Evolutionary conservation across 768 basidiomycete genomes (phyloP).

Genomic region (Boletus speciosus): DNA sequence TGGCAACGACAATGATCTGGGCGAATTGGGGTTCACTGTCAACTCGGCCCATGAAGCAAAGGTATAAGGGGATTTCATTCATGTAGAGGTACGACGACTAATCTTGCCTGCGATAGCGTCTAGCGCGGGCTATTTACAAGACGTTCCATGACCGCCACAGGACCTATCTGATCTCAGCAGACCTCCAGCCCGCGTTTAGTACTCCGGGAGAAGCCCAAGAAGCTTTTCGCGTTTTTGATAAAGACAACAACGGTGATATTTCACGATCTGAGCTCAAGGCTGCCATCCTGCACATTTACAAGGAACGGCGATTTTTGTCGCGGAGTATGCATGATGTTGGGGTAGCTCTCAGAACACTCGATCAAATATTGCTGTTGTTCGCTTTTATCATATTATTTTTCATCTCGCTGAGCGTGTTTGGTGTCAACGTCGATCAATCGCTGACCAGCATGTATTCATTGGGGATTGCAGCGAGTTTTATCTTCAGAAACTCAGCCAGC

Average conservation of each 20-base stretch:
- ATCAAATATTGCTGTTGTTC: slow-evolving; percentile 60
- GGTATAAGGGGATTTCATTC: slow-evolving; percentile 30
- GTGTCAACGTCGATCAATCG: slow-evolving; percentile 59
- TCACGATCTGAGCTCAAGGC: slow-evolving; percentile 74
- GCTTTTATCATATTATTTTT: slow-evolving; percentile 67
- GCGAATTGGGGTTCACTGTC: slow-evolving; percentile 49
- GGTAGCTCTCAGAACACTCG: slow-evolving; percentile 60
- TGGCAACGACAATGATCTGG: slow-evolving; percentile 44
- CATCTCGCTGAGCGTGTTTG: slow-evolving; percentile 69
- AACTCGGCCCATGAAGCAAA: slow-evolving; percentile 64
- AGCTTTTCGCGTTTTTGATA: slow-evolving; percentile 75
- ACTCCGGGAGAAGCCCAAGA: slow-evolving; percentile 52
- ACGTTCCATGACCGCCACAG: slow-evolving; percentile 55
- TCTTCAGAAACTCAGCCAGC: slow-evolving; percentile 74
- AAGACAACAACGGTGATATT: slow-evolving; percentile 74
- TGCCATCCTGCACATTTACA: slow-evolving; percentile 65
- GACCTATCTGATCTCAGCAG: slow-evolving; percentile 59
- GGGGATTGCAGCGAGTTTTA: slow-evolving; percentile 70
- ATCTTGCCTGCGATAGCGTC: slow-evolving; percentile 40
- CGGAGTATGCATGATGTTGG: slow-evolving; percentile 76
- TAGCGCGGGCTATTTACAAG: slow-evolving; percentile 64
- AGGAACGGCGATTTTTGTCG: slow-evolving; percentile 72
- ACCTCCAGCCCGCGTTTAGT: slow-evolving; percentile 68
- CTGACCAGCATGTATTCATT: slow-evolving; percentile 72
- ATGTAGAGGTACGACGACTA: neutral